phyloP scores from a whole-genome alignment of 306 rosid genomes.

The Delonix regia region DNA sequence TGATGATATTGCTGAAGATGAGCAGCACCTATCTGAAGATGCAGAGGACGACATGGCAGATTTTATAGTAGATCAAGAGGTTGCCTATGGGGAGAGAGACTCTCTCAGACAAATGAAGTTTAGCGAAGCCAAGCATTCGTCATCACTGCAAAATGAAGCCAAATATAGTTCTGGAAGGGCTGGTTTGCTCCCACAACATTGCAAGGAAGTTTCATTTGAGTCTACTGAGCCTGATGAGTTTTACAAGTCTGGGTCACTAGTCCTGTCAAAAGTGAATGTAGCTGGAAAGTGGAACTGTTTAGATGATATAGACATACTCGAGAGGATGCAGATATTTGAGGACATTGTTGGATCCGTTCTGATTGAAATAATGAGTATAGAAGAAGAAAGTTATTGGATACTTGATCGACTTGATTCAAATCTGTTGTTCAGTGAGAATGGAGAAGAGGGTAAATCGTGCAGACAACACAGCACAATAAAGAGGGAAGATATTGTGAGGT shows the following conservation, averaged over 20 bases:
- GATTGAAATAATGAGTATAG: slow-evolving; percentile 40
- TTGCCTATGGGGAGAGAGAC: slow-evolving; percentile 18
- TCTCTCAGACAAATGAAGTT: slow-evolving; percentile 34
- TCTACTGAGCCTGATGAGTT: not conserved
- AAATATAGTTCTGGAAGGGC: slow-evolving; percentile 26
- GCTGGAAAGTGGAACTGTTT: slow-evolving; percentile 33
- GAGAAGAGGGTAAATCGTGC: slow-evolving; percentile 32
- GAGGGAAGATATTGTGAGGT: slow-evolving; percentile 39
- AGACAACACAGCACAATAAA: slow-evolving; percentile 17
- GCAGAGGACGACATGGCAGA: slow-evolving; percentile 44
- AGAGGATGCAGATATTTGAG: slow-evolving; percentile 50
- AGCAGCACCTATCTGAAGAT: slow-evolving; percentile 11
- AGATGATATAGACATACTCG: slow-evolving; percentile 43
- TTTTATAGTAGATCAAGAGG: slow-evolving; percentile 48
- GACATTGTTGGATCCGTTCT: slow-evolving; percentile 42
- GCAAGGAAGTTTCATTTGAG: slow-evolving; percentile 10
- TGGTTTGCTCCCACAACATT: not conserved
- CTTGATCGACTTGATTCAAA: slow-evolving; percentile 39
- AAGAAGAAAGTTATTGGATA: slow-evolving; percentile 52
- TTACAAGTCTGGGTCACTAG: not conserved
- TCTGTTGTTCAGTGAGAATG: slow-evolving; percentile 29
- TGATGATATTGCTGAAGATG: slow-evolving; percentile 32
- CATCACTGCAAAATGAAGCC: slow-evolving; percentile 29
- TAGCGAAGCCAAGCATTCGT: slow-evolving; percentile 6
- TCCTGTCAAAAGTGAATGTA: not conserved